A percentile compares a stretch with the other conserved stretches of the same genome.
Evolutionary conservation across 108 stramenopile species (phyloP).

Genomic region (Cyclostephanos invisitatus): DNA sequence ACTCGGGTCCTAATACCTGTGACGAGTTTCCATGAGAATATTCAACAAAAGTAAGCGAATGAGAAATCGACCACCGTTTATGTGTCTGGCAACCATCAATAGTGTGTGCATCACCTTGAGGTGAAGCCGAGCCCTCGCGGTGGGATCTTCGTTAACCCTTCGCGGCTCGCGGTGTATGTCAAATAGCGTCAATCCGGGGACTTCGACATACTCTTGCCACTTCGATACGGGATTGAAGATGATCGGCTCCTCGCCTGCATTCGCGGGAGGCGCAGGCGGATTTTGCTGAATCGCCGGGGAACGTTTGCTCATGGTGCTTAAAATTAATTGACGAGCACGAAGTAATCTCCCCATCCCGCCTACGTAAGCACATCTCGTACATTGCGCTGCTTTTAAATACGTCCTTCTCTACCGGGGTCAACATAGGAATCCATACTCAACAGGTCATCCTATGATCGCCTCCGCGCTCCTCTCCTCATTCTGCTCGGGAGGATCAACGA

Average conservation of each 20-base stretch:
- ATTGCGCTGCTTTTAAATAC: too few species aligned
- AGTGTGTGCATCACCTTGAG: conserved; percentile 16
- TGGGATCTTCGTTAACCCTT: conserved; percentile 13
- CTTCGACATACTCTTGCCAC: conserved; percentile 50
- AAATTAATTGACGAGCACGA: too few species aligned
- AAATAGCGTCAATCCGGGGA: conserved; percentile 56
- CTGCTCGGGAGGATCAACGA: not conserved
- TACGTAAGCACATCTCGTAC: too few species aligned
- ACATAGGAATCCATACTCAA: too few species aligned
- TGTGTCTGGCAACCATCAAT: not conserved
- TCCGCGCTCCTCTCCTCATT: not conserved
- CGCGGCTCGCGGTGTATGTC: conserved; percentile 59
- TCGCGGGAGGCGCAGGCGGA: not conserved
- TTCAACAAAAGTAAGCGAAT: not conserved
- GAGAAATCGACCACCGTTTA: not conserved
- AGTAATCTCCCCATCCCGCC: too few species aligned
- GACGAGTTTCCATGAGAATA: conserved; percentile 10
- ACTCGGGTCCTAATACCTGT: conserved; percentile 41
- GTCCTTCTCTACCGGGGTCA: too few species aligned
- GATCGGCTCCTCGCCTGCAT: conserved; percentile 1
- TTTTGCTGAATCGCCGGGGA: not conserved
- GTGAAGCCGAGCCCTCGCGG: conserved; percentile 28
- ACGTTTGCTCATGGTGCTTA: conserved; percentile 7
- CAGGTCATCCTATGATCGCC: too few species aligned
- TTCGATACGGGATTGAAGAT: conserved; percentile 53